Base-by-base conservation (phyloP, 768 basidiomycete species). In the Pleurotus salmoneostramineus region DNA sequence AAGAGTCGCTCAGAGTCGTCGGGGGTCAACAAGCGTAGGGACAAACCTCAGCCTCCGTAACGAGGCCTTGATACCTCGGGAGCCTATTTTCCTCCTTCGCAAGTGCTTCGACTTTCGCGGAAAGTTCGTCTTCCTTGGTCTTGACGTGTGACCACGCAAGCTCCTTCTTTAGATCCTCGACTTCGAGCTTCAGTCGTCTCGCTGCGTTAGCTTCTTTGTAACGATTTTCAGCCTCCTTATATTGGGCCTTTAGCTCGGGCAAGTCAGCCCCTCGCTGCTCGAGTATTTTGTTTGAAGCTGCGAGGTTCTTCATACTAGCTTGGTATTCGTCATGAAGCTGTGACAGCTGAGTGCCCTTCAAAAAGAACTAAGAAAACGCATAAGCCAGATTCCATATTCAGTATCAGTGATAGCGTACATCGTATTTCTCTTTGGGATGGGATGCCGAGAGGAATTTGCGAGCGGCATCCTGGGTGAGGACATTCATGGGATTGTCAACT, bases 401-500 rank as follows among this genome's bases (percentile, higher is more conserved):
- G 45, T 43, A 45, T 5, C 7, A 12, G 36, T 14, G 33, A n/a
- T 8, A n/a, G n/a, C 58, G 5, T 34, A 91, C 95, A 73, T 89
- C 86, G 76, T 99, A 98, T 71, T 98, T 95, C 70, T 94, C 92
- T 4, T 79, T 69, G 4, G 91, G 83, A 54, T 85, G 81, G 3
- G 93, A 89, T 2, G 89, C 86, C 58, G 89, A 87, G 64, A 99
- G 74, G 72, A 99, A 99, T 64, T 91, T 88, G 15, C 88, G 75
- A 50, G 6, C 59, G 65, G 27, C 61, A 81, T 89, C 91, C 79
- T 94, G 93, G 0, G 92, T 95, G 45, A 96, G 79, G 27, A 99
- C 88, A 60, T 93, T 98, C 85, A 98, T 86, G 1, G 95, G 96
- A 66, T 95, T 95, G 68, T 97, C 94, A 59, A 97, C 92, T 68